Percentiles rank a stretch among this genome's conserved stretches.
These are phyloP conservation scores for Coemansia reversa DNA, from an alignment of 192 early-diverging fungal species.

Conservation along the genomic window DNA sequence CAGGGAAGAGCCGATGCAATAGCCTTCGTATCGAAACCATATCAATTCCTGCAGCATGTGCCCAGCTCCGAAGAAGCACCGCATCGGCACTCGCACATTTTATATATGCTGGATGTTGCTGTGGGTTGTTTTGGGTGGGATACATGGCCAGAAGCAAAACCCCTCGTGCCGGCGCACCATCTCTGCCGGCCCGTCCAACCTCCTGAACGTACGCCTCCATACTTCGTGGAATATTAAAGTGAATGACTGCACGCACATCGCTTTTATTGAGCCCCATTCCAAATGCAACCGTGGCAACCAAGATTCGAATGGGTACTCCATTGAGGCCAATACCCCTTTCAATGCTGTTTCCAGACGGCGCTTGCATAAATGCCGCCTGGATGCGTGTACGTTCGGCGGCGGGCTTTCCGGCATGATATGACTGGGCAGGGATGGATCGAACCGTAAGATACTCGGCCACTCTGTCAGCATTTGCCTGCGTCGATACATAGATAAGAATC, in stretches of 20 bases:
- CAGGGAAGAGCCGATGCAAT: slow-evolving; percentile 23
- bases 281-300: slow-evolving; percentile 75
- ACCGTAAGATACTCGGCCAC: slow-evolving; percentile 68
- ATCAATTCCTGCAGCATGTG: slow-evolving; percentile 30
- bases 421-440: slow-evolving; percentile 65
- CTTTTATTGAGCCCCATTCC: slow-evolving; percentile 74
- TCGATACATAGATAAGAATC: slow-evolving; percentile 68
- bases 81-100: slow-evolving; percentile 16
- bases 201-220: slow-evolving; percentile 80
- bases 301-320: slow-evolving; percentile 55
- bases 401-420: slow-evolving; percentile 76
- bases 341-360: background rate
- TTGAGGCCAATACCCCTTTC: background rate
- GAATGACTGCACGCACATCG: slow-evolving; percentile 71
- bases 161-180: slow-evolving; percentile 53
- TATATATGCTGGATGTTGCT: background rate
- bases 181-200: slow-evolving; percentile 67
- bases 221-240: slow-evolving; percentile 69
- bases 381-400: slow-evolving; percentile 59
- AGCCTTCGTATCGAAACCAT: slow-evolving; percentile 23
- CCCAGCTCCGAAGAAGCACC: slow-evolving; percentile 30
- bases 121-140: background rate
- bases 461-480: slow-evolving; percentile 65
- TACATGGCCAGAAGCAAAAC: slow-evolving; percentile 57
- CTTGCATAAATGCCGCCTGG: slow-evolving; percentile 67